Evolutionary conservation across 441 rosid species (phyloP).

Genomic region (Syzygium malaccense): DNA sequence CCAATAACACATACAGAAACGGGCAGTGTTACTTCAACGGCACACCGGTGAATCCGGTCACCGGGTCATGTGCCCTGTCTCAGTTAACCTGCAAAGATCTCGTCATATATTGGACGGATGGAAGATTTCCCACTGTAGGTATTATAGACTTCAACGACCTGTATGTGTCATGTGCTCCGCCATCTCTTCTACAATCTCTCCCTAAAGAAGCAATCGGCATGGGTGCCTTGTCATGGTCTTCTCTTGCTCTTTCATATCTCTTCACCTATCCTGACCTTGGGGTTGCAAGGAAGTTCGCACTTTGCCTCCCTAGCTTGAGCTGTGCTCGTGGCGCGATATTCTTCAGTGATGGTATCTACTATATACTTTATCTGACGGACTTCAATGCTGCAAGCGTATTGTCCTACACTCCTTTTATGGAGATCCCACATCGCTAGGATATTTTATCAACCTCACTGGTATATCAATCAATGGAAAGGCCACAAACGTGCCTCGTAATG

Average conservation of each 20-base stretch:
- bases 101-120: slow-evolving; percentile 11
- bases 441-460: too few species aligned
- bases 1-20: slow-evolving; percentile 7
- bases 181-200: slow-evolving; percentile 11
- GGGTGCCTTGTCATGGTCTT: slow-evolving; percentile 23
- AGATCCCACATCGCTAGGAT: too few species aligned
- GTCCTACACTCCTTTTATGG: slow-evolving; percentile 9
- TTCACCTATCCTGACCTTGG: slow-evolving; percentile 1
- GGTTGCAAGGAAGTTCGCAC: slow-evolving; percentile 20
- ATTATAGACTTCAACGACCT: not conserved
- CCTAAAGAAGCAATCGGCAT: slow-evolving; percentile 24
- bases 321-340: slow-evolving; percentile 14
- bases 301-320: slow-evolving; percentile 23
- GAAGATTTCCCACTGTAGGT: slow-evolving; percentile 2
- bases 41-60: slow-evolving; percentile 20
- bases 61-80: slow-evolving; percentile 9
- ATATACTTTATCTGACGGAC: not conserved
- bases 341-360: not conserved
- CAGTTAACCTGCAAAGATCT: slow-evolving; percentile 9
- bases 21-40: slow-evolving; percentile 18
- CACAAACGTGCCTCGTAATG: too few species aligned
- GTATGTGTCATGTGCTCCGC: slow-evolving; percentile 17
- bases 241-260: slow-evolving; percentile 15
- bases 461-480: too few species aligned
- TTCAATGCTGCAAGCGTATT: slow-evolving; percentile 15